Evolutionary conservation across 192 early-diverging fungal species (phyloP), one percentile per base, ranked within the genome.

Genomic region (Coemansia sp.): DNA sequence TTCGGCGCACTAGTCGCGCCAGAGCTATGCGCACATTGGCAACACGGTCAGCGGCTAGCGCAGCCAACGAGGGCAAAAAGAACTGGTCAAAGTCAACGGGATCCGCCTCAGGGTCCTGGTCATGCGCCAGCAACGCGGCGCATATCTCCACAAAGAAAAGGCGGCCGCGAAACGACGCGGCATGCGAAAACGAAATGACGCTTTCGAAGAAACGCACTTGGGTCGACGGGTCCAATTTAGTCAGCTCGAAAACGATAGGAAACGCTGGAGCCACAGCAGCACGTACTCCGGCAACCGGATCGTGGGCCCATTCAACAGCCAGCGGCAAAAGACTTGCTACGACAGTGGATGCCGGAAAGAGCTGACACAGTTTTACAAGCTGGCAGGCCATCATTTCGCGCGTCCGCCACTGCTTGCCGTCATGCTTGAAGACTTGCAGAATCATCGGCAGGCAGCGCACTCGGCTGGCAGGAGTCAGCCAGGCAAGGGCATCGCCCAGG

Each of bases 21-120:
- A 90, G 69, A 15, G 84, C 88, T 71, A 93, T 93, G 15, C 90
- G 86, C 30, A 93, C 89, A 61, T 93, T 92, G 5, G 86, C 86
- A 18, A 93, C 88, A 18, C 77, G 66, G 69, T 93, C 92, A 10
- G 70, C 45, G 0, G 87, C 85, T 38, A 93, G 68, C 10, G 74
- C 76, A 5, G 84, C 85, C 43, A 93, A 56, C 24, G 86, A 69
- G 2, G 88, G 85, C 62, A 93, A 65, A 48, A 93, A 92, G 62
- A 90, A 88, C 57, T 86, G 85, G 48, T 90, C 89, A 71, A 93
- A 92, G 23, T 83, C 81, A 10, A 83, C 75, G 0, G 81, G 81
- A 33, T 83, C 81, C 11, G 87, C 86, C 1, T 70, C 72, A 10
- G 85, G 77, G 49, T 89, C 74, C 39, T 88, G 85, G 21, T 88